phyloP scores from a whole-genome alignment of 345 rosid genomes.

The Moricandia arvensis region DNA sequence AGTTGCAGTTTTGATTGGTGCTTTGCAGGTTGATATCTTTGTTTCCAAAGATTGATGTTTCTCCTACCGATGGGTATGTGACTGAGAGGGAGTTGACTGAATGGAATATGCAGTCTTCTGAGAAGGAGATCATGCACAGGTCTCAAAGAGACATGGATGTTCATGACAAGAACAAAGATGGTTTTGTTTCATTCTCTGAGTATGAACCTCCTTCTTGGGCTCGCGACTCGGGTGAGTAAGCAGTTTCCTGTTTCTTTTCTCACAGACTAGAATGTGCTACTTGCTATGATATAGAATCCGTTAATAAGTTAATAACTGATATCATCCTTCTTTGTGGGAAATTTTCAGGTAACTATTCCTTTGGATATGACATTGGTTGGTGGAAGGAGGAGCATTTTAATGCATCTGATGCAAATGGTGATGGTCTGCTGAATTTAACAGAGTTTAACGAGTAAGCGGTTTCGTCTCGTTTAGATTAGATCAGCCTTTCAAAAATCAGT shows the following conservation, averaged over 20 bases:
- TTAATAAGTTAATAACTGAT: background rate
- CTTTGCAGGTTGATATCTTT: constrained; percentile 58
- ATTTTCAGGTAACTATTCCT: constrained; percentile 54
- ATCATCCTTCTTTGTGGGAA: background rate
- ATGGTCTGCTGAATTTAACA: constrained; percentile 76
- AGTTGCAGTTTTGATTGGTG: constrained; percentile 4
- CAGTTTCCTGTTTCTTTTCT: background rate
- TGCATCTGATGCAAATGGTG: constrained; percentile 93
- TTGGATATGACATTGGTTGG: constrained; percentile 95
- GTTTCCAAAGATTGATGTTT: constrained; percentile 90
- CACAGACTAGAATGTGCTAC: background rate
- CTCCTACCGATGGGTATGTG: constrained; percentile 73
- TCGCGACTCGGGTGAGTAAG: constrained; percentile 54
- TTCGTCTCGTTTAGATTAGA: constrained; percentile 9
- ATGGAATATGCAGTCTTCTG: constrained; percentile 77
- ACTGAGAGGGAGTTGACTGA: constrained; percentile 76
- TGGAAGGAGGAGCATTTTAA: constrained; percentile 97
- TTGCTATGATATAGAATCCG: background rate
- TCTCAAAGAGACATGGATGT: constrained; percentile 81
- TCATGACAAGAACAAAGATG: constrained; percentile 90
- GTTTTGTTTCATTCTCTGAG: constrained; percentile 69
- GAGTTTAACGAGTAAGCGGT: constrained; percentile 92
- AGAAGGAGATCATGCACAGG: constrained; percentile 72
- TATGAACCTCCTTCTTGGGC: constrained; percentile 95
- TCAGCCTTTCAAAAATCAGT: background rate